Conservation (phyloP, 2,329 filamentous ascomycete genomes). For the Penicillium decumbens region DNA sequence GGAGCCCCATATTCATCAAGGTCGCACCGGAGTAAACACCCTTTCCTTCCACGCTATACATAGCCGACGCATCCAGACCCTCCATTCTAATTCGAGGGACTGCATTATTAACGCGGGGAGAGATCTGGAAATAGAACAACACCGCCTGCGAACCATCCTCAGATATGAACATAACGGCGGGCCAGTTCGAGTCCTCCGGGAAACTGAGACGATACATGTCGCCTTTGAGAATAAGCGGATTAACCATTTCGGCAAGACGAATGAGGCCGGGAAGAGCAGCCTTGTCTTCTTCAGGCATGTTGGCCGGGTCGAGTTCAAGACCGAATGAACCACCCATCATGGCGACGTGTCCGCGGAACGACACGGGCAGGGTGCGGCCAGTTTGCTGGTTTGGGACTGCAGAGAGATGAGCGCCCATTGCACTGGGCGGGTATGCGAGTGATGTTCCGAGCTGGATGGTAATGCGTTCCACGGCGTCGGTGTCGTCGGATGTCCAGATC, state of each 20-base stretch:
- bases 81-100: conserved; percentile 52
- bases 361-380: conserved; percentile 52
- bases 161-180: conserved; percentile 57
- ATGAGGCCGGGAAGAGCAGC: conserved; percentile 53
- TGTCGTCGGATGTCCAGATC: conserved; percentile 63
- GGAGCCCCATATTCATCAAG: conserved; percentile 59
- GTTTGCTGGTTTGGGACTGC: conserved; percentile 58
- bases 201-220: conserved; percentile 57
- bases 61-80: conserved; percentile 53
- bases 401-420: conserved; percentile 64
- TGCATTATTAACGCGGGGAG: conserved; percentile 50
- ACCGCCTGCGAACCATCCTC: conserved; percentile 49
- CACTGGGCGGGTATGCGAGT: conserved; percentile 57
- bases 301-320: conserved; percentile 57
- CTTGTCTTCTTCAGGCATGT: conserved; percentile 50
- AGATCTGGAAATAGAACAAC: conserved; percentile 59
- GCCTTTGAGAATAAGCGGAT: conserved; percentile 56
- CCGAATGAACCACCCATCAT: conserved; percentile 67
- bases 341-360: conserved; percentile 61
- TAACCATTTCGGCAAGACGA: conserved; percentile 52
- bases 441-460: conserved; percentile 62
- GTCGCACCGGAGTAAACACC: conserved; percentile 54
- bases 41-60: conserved; percentile 53
- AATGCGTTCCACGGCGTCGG: conserved; percentile 58
- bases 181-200: conserved; percentile 58